These are phyloP conservation scores for Colletotrichum theobromicola DNA, from an alignment of 2,329 filamentous ascomycete species.

Conservation along the genomic window DNA sequence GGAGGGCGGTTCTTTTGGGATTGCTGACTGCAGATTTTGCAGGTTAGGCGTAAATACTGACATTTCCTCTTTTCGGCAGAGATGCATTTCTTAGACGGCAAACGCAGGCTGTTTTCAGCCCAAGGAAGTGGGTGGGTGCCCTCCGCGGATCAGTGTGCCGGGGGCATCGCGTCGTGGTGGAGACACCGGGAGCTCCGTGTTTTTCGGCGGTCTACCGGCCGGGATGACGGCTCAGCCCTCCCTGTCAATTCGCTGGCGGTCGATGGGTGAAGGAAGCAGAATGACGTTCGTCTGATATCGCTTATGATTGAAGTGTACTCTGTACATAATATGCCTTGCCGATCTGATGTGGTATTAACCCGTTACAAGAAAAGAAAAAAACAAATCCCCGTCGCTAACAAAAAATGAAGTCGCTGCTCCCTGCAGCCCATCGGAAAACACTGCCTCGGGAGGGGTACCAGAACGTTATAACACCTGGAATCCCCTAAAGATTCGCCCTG, in stretches of 20 bases:
- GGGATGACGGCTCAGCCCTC: background rate
- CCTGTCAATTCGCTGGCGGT: background rate
- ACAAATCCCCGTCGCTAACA: background rate
- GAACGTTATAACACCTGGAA: too few species aligned
- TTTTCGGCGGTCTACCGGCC: background rate
- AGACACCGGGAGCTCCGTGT: background rate
- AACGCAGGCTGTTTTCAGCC: background rate
- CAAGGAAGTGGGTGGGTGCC: background rate
- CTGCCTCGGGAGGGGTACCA: fast-evolving
- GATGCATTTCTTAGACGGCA: background rate
- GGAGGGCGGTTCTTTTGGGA: background rate
- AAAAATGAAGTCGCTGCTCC: background rate
- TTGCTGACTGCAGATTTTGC: background rate
- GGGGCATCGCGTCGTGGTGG: background rate
- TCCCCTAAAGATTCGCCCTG: background rate
- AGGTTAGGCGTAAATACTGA: background rate
- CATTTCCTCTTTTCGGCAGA: background rate
- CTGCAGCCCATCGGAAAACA: background rate
- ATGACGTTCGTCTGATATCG: background rate
- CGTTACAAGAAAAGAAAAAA: background rate
- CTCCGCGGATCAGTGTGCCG: background rate
- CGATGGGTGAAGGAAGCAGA: background rate
- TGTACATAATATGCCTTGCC: background rate
- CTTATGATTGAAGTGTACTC: background rate
- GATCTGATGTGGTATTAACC: background rate